Conservation (phyloP, 1,284 basidiomycete genomes). For the Ustilago crameri region DNA sequence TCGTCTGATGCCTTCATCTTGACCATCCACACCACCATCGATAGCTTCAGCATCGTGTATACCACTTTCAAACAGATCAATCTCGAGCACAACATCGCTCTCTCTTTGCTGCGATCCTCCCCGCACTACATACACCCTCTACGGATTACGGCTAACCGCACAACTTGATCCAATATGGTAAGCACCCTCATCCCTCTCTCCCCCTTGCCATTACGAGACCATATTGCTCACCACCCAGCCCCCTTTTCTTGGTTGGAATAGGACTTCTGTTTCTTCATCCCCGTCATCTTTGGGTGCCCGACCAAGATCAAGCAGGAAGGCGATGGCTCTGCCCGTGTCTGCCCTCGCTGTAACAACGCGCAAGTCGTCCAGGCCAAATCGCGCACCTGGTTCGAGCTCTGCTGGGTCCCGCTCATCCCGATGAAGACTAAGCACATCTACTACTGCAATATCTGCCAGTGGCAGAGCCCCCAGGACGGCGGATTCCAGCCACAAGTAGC, state of each 20-base stretch:
- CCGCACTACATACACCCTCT: no score
- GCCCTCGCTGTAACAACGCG: slow-evolving; percentile 66
- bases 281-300: slow-evolving; percentile 64
- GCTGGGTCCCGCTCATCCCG: slow-evolving; percentile 65
- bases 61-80: no score
- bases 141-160: no score
- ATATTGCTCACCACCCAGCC: background rate
- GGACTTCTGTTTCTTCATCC: slow-evolving; percentile 63
- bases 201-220: background rate
- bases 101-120: no score
- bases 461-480: slow-evolving; percentile 55
- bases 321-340: slow-evolving; percentile 59
- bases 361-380: slow-evolving; percentile 63
- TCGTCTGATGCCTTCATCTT: no score
- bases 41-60: no score
- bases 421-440: slow-evolving; percentile 59
- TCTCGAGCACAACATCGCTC: no score
- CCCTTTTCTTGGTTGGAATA: background rate
- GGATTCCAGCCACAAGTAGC: slow-evolving; percentile 59
- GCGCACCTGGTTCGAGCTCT: slow-evolving; percentile 65
- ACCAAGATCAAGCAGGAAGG: slow-evolving; percentile 66
- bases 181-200: background rate
- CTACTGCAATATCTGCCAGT: slow-evolving; percentile 66
- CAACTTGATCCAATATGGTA: slow-evolving; percentile 7
- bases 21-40: no score